These are phyloP conservation scores for Termitomyces sp. DNA, from an alignment of 768 basidiomycete species.

Conservation along the genomic window DNA sequence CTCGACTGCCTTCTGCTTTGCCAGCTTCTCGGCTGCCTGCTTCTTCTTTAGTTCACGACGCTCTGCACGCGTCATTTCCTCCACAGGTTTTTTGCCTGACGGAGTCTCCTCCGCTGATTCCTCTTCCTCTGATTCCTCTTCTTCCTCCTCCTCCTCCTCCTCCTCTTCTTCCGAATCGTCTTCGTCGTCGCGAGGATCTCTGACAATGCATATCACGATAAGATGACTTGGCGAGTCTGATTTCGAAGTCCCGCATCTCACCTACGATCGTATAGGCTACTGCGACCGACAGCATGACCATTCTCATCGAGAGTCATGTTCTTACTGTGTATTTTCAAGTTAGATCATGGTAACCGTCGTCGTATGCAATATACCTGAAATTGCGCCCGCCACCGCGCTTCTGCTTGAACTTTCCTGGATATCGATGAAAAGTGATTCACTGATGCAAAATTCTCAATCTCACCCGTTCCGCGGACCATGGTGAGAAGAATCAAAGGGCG, in stretches of 20 bases:
- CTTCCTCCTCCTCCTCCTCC: conserved; percentile 37
- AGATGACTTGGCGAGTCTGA: neutral
- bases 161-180: conserved; percentile 38
- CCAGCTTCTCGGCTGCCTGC: conserved; percentile 37
- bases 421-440: neutral
- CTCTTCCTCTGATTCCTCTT: conserved; percentile 38
- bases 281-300: conserved; percentile 44
- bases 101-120: conserved; percentile 41
- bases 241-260: conserved; percentile 23
- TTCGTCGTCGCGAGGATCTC: conserved; percentile 17
- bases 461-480: conserved; percentile 54
- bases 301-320: conserved; percentile 56
- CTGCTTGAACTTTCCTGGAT: conserved; percentile 74
- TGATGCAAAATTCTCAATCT: neutral
- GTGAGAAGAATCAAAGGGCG: conserved; percentile 6
- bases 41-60: conserved; percentile 84
- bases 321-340: conserved; percentile 37
- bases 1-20: conserved; percentile 36
- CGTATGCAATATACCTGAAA: conserved; percentile 55
- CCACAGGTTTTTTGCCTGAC: conserved; percentile 34
- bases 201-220: conserved; percentile 9
- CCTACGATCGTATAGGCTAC: conserved; percentile 29
- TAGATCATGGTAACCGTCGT: conserved; percentile 8
- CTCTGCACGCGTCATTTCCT: conserved; percentile 68
- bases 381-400: conserved; percentile 86